phyloP scores from a whole-genome alignment of 1,284 basidiomycete species.

The Heliocybe sulcata region DNA sequence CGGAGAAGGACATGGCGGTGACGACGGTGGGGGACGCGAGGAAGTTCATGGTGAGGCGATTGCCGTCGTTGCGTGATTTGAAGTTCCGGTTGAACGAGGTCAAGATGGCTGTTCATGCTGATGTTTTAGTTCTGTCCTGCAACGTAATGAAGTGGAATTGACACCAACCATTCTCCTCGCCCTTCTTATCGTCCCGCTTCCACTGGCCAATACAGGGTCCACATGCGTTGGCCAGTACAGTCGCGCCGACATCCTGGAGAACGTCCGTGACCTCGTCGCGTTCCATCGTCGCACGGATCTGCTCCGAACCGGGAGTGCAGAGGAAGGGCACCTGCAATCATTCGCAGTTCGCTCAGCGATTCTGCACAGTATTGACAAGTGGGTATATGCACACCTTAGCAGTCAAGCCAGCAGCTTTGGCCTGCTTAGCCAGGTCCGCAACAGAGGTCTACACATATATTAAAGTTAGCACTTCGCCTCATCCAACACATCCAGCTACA shows the following conservation, averaged over 20 bases:
- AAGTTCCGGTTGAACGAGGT: constrained; percentile 99
- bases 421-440: constrained; percentile 88
- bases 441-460: constrained; percentile 72
- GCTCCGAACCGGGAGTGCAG: constrained; percentile 96
- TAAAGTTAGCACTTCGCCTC: too few species aligned
- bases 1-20: constrained; percentile 96
- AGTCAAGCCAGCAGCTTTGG: constrained; percentile 75
- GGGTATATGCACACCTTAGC: constrained; percentile 44
- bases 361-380: background rate
- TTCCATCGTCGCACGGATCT: constrained; percentile 97
- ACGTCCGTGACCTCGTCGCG: constrained; percentile 82
- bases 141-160: background rate
- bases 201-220: constrained; percentile 99
- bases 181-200: constrained; percentile 89
- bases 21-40: constrained; percentile 96
- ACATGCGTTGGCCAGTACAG: constrained; percentile 96
- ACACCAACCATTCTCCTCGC: constrained; percentile 81
- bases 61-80: constrained; percentile 97
- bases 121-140: background rate
- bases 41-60: constrained; percentile 96
- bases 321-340: constrained; percentile 76
- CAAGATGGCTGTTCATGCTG: constrained; percentile 80
- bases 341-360: constrained; percentile 2
- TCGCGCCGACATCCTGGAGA: constrained; percentile 82
- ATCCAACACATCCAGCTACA: too few species aligned